phyloP scores from a whole-genome alignment of 345 rosid species.

The Orychophragmus violaceus region DNA sequence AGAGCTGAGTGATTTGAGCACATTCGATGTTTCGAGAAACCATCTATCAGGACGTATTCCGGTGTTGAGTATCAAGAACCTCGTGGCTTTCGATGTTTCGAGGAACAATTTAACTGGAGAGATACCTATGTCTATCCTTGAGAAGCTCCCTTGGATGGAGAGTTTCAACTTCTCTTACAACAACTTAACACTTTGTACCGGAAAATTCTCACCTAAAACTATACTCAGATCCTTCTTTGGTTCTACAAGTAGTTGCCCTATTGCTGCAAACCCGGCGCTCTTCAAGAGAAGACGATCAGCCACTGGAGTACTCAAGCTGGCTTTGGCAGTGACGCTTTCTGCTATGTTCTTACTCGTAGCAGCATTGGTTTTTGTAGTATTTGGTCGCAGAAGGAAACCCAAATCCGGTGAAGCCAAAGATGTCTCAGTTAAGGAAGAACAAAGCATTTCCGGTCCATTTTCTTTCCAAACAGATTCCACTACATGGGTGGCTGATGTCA shows the following conservation, averaged over 20 bases:
- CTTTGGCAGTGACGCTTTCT: constrained; percentile 61
- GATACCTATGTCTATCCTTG: constrained; percentile 50
- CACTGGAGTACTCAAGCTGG: constrained; percentile 53
- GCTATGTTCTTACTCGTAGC: constrained; percentile 58
- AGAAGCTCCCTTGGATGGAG: constrained; percentile 53
- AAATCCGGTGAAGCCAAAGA: constrained; percentile 51
- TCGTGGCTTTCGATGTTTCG: constrained; percentile 67
- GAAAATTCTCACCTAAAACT: constrained; percentile 40
- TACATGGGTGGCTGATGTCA: constrained; percentile 92
- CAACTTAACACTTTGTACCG: constrained; percentile 70
- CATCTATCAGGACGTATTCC: constrained; percentile 65
- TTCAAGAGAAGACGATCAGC: constrained; percentile 42
- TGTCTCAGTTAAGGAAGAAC: constrained; percentile 64
- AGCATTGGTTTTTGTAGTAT: constrained; percentile 57
- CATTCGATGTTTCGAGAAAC: constrained; percentile 75
- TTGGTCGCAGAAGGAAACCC: constrained; percentile 56
- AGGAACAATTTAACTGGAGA: constrained; percentile 76
- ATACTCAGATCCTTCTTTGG: constrained; percentile 54
- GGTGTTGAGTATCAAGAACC: constrained; percentile 34
- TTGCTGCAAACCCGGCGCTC: constrained; percentile 68
- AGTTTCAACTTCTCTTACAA: constrained; percentile 86
- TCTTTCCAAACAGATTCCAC: constrained; percentile 90
- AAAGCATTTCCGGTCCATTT: constrained; percentile 71
- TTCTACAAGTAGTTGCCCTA: constrained; percentile 65
- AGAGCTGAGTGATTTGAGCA: constrained; percentile 41